These are phyloP conservation scores for Eucalyptus urophylla DNA, from an alignment of 345 rosid genomes.

Conservation along the genomic window DNA sequence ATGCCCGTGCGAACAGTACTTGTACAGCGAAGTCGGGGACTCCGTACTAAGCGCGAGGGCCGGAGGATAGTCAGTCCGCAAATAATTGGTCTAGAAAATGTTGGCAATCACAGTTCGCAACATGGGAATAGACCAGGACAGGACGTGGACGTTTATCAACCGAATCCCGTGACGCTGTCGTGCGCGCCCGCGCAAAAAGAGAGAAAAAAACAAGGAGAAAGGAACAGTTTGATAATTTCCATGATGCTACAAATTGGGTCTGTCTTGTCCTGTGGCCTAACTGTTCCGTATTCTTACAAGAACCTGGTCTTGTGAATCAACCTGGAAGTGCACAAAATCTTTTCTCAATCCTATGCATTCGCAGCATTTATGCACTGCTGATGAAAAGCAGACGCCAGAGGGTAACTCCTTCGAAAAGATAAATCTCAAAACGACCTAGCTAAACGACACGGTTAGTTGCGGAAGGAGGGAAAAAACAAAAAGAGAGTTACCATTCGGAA, in stretches of 20 bases:
- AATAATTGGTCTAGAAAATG: neutral
- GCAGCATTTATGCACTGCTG: neutral
- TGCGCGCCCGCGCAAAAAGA: neutral
- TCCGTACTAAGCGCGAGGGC: neutral
- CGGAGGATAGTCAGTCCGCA: neutral
- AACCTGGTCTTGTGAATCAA: neutral
- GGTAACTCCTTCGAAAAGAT: neutral
- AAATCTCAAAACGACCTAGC: neutral
- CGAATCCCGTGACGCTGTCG: neutral
- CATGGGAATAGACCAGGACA: neutral
- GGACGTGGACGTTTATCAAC: neutral
- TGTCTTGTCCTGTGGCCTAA: neutral
- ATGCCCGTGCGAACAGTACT: neutral
- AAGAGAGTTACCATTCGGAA: slow-evolving; percentile 70
- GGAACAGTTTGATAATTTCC: neutral
- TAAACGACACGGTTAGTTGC: neutral
- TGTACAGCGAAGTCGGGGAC: neutral
- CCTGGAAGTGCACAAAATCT: neutral
- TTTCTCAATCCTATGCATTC: neutral
- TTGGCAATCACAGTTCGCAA: neutral
- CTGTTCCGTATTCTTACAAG: neutral
- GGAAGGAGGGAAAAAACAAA: neutral
- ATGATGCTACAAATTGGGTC: neutral
- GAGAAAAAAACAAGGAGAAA: neutral
- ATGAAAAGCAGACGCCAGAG: neutral